phyloP scores from a whole-genome alignment of 108 stramenopile genomes.

The Discostella pseudostelligera region DNA sequence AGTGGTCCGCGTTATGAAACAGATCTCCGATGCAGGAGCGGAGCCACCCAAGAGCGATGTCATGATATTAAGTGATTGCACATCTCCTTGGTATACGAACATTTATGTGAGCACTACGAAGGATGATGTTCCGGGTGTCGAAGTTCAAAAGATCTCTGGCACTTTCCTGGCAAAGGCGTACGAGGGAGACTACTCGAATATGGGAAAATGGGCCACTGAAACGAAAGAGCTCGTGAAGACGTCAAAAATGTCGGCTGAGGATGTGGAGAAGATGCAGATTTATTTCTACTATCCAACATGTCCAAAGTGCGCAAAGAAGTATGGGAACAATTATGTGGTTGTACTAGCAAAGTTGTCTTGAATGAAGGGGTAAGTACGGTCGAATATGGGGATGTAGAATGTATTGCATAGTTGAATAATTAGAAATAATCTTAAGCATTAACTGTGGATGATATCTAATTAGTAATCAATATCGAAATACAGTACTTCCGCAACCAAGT shows the following conservation, averaged over 20 bases:
- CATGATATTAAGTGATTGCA: conserved; percentile 25
- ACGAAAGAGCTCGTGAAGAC: conserved; percentile 4
- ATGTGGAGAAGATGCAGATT: conserved; percentile 1
- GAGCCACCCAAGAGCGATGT: conserved; percentile 15
- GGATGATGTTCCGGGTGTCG: conserved; percentile 12
- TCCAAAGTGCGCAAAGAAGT: conserved; percentile 38
- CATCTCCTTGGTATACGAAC: conserved; percentile 34
- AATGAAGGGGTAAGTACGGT: no score
- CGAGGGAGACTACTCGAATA: conserved; percentile 31
- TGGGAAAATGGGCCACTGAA: conserved; percentile 28
- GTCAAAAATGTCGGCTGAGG: not conserved
- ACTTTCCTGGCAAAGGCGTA: conserved; percentile 31
- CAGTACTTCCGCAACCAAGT: no score
- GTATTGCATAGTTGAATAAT: no score
- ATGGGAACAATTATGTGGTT: conserved; percentile 40
- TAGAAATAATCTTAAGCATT: no score
- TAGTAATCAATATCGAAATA: no score
- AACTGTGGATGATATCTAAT: no score
- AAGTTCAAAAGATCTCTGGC: conserved; percentile 25
- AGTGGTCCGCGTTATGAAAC: conserved; percentile 9
- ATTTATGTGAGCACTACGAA: conserved; percentile 24
- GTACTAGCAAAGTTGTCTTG: conserved; percentile 17
- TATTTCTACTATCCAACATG: conserved; percentile 38
- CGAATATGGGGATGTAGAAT: no score
- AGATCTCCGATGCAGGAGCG: conserved; percentile 16